Evolutionary conservation across 2,329 filamentous ascomycete genomes (phyloP).

Genomic region (Kalmusia sp.): DNA sequence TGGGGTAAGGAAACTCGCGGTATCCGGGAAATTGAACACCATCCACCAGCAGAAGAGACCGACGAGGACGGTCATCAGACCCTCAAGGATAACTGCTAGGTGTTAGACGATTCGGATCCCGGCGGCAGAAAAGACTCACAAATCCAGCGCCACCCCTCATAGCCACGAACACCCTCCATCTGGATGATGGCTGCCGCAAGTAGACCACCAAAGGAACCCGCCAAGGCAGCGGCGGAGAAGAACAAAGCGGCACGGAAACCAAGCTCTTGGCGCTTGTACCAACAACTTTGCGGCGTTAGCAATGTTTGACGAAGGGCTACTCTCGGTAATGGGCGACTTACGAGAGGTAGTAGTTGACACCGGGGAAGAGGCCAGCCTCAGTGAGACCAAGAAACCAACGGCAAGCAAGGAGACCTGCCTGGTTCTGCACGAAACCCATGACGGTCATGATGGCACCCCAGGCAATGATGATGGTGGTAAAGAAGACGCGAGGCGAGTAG

Average conservation of each 20-base stretch:
- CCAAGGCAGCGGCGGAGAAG: conserved; percentile 64
- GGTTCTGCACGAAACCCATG: conserved; percentile 55
- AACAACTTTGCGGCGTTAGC: conserved; percentile 46
- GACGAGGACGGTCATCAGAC: conserved; percentile 45
- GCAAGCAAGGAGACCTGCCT: conserved; percentile 42
- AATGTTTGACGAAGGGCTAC: background rate
- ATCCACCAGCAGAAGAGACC: conserved; percentile 59
- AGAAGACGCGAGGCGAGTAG: conserved; percentile 58
- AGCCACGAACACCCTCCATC: conserved; percentile 62
- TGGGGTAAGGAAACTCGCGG: conserved; percentile 63
- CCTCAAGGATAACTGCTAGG: conserved; percentile 42
- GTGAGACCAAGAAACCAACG: conserved; percentile 47
- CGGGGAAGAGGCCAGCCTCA: conserved; percentile 48
- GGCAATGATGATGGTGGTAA: conserved; percentile 55
- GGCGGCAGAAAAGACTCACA: conserved; percentile 24
- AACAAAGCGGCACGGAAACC: conserved; percentile 64
- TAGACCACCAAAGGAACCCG: conserved; percentile 67
- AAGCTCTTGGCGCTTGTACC: conserved; percentile 63
- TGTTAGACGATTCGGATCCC: conserved; percentile 17
- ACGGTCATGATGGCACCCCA: conserved; percentile 60
- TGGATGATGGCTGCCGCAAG: conserved; percentile 66
- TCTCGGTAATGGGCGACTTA: conserved; percentile 38
- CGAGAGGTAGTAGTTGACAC: conserved; percentile 63
- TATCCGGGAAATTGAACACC: conserved; percentile 69
- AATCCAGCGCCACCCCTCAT: conserved; percentile 50